These are phyloP conservation scores for Adansonia gregorii DNA, from an alignment of 441 rosid species.

Conservation along the genomic window DNA sequence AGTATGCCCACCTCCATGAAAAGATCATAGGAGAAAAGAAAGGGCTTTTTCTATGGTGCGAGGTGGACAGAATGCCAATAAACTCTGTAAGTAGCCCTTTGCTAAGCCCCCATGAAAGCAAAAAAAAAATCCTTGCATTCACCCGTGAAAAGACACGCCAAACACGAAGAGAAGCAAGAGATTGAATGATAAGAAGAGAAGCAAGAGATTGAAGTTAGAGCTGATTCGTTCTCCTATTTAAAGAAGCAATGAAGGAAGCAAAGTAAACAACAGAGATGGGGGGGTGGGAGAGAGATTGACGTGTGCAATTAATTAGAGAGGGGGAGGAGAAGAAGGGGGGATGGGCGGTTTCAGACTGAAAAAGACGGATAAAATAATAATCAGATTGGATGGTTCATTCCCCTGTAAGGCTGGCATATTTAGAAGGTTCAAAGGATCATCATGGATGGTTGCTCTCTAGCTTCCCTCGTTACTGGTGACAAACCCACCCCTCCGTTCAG, in stretches of 20 bases:
- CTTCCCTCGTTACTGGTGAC: constrained; percentile 47
- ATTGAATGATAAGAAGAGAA: not conserved
- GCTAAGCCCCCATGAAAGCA: constrained; percentile 73
- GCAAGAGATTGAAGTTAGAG: constrained; percentile 1
- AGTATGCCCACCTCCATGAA: constrained; percentile 87
- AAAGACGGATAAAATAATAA: not conserved
- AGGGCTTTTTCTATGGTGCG: constrained; percentile 34
- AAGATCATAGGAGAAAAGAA: not conserved
- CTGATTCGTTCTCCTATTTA: constrained; percentile 35
- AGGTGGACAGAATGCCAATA: constrained; percentile 99
- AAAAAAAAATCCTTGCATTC: constrained; percentile 14
- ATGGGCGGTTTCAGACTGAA: not conserved
- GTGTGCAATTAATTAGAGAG: constrained; percentile 41
- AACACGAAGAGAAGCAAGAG: not conserved
- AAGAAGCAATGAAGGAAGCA: constrained; percentile 31
- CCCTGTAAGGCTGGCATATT: constrained; percentile 13
- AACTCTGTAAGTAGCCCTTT: constrained; percentile 78
- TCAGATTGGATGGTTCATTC: constrained; percentile 40
- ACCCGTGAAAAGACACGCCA: constrained; percentile 23
- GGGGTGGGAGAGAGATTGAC: not conserved
- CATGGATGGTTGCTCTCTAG: constrained; percentile 41
- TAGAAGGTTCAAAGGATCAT: constrained; percentile 30
- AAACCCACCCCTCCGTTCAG: constrained; percentile 24
- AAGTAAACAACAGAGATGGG: constrained; percentile 45
- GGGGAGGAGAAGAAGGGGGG: constrained; percentile 8